A percentile compares a stretch with the other conserved stretches of the same genome.
phyloP scores from a whole-genome alignment of 1,284 basidiomycete genomes.

The Leccinum pseudoinsigne region DNA sequence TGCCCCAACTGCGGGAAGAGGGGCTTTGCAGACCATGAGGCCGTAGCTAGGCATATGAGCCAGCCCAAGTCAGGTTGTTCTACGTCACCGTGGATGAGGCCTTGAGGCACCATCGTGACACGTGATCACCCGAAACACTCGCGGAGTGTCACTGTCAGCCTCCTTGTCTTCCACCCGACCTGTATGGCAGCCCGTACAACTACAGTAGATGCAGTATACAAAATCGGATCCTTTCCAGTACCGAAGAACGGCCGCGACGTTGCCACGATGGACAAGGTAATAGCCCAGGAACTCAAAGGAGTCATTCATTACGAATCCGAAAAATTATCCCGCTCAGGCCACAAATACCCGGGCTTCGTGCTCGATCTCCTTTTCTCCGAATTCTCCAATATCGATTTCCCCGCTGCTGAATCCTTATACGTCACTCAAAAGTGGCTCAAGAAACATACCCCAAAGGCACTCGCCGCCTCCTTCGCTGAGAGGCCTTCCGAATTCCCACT shows the following conservation, averaged over 20 bases:
- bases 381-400: background rate
- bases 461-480: background rate
- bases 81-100: too few relatives aligned
- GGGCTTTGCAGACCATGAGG: too few relatives aligned
- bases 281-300: background rate
- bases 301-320: background rate
- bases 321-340: background rate
- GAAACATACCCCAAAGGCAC: background rate
- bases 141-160: background rate
- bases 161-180: background rate
- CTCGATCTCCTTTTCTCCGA: background rate
- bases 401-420: background rate
- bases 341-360: background rate
- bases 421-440: background rate
- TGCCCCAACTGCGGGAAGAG: too few relatives aligned
- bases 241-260: background rate
- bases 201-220: background rate
- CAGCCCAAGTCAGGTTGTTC: too few relatives aligned
- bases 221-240: background rate
- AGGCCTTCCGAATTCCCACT: background rate
- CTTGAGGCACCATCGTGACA: background rate
- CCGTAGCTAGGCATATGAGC: too few relatives aligned
- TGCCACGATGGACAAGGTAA: background rate
- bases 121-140: background rate
- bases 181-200: background rate